A percentile compares a stretch with the other conserved stretches of the same genome.
Conservation (phyloP, 345 rosid genomes). For the Garcia nutans region DNA sequence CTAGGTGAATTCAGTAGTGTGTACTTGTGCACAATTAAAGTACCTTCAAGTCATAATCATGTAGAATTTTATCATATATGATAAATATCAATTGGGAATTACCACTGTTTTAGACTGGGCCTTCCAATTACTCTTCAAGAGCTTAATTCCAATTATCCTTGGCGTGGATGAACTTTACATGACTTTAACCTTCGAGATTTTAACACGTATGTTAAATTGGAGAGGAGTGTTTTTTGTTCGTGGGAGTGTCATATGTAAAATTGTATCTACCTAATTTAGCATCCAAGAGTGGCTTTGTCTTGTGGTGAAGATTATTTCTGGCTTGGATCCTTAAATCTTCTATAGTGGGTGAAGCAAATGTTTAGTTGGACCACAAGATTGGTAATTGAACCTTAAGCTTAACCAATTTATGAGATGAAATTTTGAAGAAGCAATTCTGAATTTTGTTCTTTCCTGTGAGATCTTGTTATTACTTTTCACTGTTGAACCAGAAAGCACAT, state of each 20-base stretch:
- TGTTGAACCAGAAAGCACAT: not conserved
- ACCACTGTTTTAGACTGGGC: not conserved
- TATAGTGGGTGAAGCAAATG: not conserved
- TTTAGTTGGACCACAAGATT: not conserved
- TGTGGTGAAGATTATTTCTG: not conserved
- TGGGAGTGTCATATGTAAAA: not conserved
- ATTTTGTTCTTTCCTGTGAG: too few species aligned
- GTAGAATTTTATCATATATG: too few species aligned
- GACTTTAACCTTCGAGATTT: not conserved
- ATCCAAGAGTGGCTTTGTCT: too few species aligned
- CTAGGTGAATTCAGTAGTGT: not conserved
- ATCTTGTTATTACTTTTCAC: not conserved
- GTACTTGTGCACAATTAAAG: not conserved
- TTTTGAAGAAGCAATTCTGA: not conserved
- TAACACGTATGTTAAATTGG: not conserved
- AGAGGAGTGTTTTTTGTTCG: not conserved
- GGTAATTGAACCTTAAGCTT: not conserved
- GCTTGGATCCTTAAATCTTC: not conserved
- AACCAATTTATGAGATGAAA: not conserved
- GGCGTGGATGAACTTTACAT: not conserved
- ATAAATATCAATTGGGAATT: not conserved
- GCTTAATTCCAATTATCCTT: not conserved
- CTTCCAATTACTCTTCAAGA: not conserved
- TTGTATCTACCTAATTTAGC: not conserved
- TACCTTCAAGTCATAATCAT: too few species aligned